phyloP scores from a whole-genome alignment of 306 rosid species.

The Inga leiocalycina region DNA sequence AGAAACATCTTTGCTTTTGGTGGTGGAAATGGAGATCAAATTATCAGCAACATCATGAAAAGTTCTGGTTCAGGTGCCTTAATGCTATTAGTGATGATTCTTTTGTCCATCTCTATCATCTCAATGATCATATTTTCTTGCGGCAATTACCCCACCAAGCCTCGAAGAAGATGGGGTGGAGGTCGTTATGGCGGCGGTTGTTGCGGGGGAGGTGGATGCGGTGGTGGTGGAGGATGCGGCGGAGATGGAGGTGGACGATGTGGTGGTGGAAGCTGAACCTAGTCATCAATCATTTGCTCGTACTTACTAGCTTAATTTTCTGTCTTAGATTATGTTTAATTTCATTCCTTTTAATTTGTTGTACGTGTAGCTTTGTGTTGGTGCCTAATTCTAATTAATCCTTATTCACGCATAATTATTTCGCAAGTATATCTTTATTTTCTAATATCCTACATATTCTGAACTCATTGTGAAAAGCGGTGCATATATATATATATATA shows the following conservation, averaged over 20 bases:
- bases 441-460: background rate
- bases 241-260: background rate
- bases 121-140: slow-evolving; percentile 51
- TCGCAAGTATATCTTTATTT: too few relatives aligned
- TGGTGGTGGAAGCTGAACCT: background rate
- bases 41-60: background rate
- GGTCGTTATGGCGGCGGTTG: background rate
- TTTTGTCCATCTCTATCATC: slow-evolving; percentile 40
- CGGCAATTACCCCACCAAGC: slow-evolving; percentile 6
- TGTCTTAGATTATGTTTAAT: background rate
- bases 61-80: background rate
- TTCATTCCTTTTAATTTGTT: too few relatives aligned
- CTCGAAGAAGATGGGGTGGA: background rate
- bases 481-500: too few relatives aligned
- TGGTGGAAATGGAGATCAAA: slow-evolving; percentile 16
- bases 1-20: slow-evolving; percentile 5
- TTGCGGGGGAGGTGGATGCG: too few relatives aligned
- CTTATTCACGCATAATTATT: too few relatives aligned
- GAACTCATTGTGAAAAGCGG: background rate
- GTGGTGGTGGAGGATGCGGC: background rate
- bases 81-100: slow-evolving; percentile 29
- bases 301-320: background rate
- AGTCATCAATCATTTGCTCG: background rate
- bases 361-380: background rate
- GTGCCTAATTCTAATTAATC: background rate